These are phyloP conservation scores for Miamiensis avidus DNA, from an alignment of 169 alveolate genomes.

Conservation along the genomic window DNA sequence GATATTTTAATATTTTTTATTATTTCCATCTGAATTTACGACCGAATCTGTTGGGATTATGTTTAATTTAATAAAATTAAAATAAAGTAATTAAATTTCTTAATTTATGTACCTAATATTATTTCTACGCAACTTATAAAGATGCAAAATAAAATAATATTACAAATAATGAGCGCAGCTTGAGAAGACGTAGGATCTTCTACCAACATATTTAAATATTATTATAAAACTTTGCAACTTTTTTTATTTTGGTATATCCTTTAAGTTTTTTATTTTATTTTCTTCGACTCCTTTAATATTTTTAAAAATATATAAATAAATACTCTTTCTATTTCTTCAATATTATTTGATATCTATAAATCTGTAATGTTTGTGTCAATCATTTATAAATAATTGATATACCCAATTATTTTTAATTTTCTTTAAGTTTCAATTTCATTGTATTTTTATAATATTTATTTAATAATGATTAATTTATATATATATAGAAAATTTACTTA, in stretches of 20 bases:
- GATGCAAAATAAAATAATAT: background rate
- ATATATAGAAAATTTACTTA: too few relatives aligned
- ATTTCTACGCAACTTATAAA: background rate
- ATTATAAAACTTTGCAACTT: background rate
- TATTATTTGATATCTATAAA: too few relatives aligned
- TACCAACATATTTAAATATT: background rate
- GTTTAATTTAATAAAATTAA: background rate
- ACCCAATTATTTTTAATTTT: too few relatives aligned
- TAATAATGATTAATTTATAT: too few relatives aligned
- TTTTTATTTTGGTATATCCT: background rate
- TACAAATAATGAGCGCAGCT: background rate
- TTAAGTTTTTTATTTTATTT: background rate
- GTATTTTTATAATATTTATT: too few relatives aligned
- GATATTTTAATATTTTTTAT: background rate
- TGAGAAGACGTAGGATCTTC: background rate
- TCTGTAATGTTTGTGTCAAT: too few relatives aligned
- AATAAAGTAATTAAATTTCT: too few relatives aligned
- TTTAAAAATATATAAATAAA: too few relatives aligned
- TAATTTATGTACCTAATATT: background rate
- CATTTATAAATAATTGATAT: too few relatives aligned
- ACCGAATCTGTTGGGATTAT: background rate
- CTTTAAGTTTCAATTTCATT: too few relatives aligned
- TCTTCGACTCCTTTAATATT: background rate
- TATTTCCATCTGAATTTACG: background rate
- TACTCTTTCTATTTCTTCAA: too few relatives aligned